These are phyloP conservation scores for Mucor piriformis DNA, from an alignment of 371 early-diverging fungal species.

Conservation along the genomic window DNA sequence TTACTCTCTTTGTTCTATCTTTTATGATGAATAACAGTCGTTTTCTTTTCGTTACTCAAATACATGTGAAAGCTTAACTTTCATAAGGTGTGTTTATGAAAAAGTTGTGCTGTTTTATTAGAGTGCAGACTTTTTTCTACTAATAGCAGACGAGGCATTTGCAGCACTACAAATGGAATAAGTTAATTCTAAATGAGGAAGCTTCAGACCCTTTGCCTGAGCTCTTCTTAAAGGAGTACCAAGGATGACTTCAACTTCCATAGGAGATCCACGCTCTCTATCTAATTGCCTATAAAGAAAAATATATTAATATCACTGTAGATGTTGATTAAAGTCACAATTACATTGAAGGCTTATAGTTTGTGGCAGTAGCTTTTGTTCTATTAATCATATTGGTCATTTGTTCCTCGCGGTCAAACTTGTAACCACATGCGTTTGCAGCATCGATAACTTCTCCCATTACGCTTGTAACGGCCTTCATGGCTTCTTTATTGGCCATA, in stretches of 20 bases:
- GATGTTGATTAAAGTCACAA: no score
- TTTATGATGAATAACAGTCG: no score
- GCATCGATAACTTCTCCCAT: slow-evolving; percentile 69
- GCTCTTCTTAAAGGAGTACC: slow-evolving; percentile 65
- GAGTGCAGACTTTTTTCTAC: background rate
- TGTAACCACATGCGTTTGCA: slow-evolving; percentile 57
- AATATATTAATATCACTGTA: background rate
- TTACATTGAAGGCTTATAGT: slow-evolving; percentile 70
- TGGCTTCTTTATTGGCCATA: slow-evolving; percentile 55
- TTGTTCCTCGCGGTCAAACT: slow-evolving; percentile 46
- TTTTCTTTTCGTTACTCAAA: background rate
- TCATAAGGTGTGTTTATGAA: no score
- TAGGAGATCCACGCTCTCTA: slow-evolving; percentile 58
- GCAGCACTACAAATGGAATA: slow-evolving; percentile 20
- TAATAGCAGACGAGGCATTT: slow-evolving; percentile 8
- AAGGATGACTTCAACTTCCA: slow-evolving; percentile 72
- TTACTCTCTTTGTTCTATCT: no score
- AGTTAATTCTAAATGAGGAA: slow-evolving; percentile 47
- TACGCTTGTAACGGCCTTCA: slow-evolving; percentile 46
- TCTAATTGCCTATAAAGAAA: slow-evolving; percentile 52
- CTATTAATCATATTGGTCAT: slow-evolving; percentile 50
- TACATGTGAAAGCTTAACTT: no score
- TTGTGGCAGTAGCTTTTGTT: slow-evolving; percentile 49
- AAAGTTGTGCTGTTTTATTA: background rate
- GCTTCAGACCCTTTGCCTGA: slow-evolving; percentile 43